A percentile compares a stretch with the other conserved stretches of the same genome.
Conservation (phyloP, 2,329 filamentous ascomycete genomes). For the Colletotrichum incanum region DNA sequence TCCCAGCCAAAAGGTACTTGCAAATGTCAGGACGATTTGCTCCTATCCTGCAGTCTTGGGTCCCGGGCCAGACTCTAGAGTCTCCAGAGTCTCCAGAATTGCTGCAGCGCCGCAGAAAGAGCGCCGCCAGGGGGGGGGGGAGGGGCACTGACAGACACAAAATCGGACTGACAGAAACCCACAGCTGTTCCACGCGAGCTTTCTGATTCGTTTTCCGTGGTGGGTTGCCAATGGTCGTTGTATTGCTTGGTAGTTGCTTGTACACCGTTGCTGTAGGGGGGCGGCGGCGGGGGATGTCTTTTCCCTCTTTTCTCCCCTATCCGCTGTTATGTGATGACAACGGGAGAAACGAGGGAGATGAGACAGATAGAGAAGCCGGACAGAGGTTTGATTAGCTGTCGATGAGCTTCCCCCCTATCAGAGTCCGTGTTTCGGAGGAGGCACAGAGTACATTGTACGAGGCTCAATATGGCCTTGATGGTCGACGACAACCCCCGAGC, state of each 20-base stretch:
- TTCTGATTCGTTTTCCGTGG: conserved; percentile 10
- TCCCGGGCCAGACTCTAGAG: conserved; percentile 29
- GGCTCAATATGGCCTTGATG: neutral
- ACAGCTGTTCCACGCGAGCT: neutral
- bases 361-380: neutral
- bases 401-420: neutral
- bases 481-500: neutral
- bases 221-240: neutral
- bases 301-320: neutral
- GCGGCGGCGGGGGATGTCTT: neutral
- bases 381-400: neutral
- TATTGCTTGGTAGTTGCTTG: conserved; percentile 36
- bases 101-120: conserved; percentile 2
- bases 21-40: conserved; percentile 37
- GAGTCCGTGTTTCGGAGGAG: neutral
- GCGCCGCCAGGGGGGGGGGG: conserved; percentile 1
- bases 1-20: conserved; percentile 3
- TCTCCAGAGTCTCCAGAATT: conserved; percentile 13
- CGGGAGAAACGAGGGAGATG: neutral
- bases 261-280: neutral
- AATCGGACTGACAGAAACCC: no score
- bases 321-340: neutral
- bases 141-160: no score
- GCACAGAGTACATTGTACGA: neutral
- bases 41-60: conserved; percentile 26